These are phyloP conservation scores for Aureobasidium sp. DNA, from an alignment of 2,329 filamentous ascomycete genomes.

Conservation along the genomic window DNA sequence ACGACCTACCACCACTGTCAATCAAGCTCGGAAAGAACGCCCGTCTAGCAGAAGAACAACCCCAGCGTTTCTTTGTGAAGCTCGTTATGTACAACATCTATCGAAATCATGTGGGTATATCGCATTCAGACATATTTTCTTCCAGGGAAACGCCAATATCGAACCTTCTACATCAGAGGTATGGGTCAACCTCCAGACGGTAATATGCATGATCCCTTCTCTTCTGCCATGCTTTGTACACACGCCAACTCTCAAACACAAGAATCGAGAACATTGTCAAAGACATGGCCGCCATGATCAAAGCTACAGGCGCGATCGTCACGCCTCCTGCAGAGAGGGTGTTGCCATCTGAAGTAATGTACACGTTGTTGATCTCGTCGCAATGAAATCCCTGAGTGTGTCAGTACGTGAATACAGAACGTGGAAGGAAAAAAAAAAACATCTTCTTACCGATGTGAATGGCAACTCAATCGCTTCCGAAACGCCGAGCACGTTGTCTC, in stretches of 20 bases:
- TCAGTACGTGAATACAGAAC: neutral
- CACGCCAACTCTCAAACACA: neutral
- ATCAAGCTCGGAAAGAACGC: neutral
- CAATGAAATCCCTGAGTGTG: neutral
- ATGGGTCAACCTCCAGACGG: slow-evolving; percentile 3
- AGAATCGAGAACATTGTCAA: slow-evolving; percentile 5
- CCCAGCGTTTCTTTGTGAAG: neutral
- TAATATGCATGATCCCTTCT: slow-evolving; percentile 5
- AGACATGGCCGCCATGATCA: slow-evolving; percentile 7
- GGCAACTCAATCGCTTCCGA: neutral
- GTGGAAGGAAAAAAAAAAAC: fast-evolving
- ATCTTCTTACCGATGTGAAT: neutral
- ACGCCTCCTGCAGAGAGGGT: neutral
- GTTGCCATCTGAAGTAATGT: neutral
- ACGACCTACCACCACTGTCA: neutral
- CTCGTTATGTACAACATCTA: neutral
- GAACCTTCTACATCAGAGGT: neutral
- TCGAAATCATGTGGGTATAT: neutral
- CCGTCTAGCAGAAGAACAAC: neutral
- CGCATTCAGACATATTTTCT: neutral
- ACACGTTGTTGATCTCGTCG: slow-evolving; percentile 7
- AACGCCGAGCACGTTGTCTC: slow-evolving; percentile 16
- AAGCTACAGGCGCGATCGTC: neutral
- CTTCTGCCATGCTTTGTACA: slow-evolving; percentile 1
- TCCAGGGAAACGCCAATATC: neutral